These are phyloP conservation scores for Viridothelium virens DNA, from an alignment of 495 filamentous ascomycete genomes.

Conservation along the genomic window DNA sequence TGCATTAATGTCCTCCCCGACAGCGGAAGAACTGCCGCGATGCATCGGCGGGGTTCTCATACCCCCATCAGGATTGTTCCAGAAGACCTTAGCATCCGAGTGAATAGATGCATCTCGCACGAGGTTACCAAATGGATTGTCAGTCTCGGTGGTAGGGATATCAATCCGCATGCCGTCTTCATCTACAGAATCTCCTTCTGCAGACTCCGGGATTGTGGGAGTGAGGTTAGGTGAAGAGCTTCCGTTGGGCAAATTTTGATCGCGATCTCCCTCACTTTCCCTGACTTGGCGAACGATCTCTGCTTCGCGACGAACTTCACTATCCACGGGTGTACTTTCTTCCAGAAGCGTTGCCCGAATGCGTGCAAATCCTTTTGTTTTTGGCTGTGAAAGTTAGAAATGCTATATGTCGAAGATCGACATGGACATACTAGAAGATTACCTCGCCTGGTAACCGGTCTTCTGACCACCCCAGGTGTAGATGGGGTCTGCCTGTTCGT, in stretches of 20 bases:
- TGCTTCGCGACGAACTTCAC: conserved; percentile 82
- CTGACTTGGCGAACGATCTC: conserved; percentile 91
- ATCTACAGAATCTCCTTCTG: conserved; percentile 52
- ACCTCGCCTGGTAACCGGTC: conserved; percentile 74
- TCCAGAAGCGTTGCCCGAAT: conserved; percentile 84
- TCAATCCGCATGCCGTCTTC: conserved; percentile 54
- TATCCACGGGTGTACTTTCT: conserved; percentile 78
- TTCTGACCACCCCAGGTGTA: conserved; percentile 52
- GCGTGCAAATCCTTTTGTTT: conserved; percentile 88
- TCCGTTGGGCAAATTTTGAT: conserved; percentile 40
- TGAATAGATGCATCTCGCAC: conserved; percentile 54
- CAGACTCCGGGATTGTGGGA: conserved; percentile 33
- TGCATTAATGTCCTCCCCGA: conserved; percentile 70
- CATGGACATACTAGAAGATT: conserved; percentile 67
- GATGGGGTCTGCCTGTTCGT: conserved; percentile 39
- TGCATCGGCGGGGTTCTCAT: conserved; percentile 59
- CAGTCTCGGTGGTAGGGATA: conserved; percentile 29
- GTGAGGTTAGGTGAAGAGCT: conserved; percentile 36
- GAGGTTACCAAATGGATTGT: conserved; percentile 47
- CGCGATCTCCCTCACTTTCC: conserved; percentile 49
- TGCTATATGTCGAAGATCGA: background rate
- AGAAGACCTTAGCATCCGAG: conserved; percentile 65
- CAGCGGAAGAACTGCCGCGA: conserved; percentile 52
- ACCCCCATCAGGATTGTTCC: conserved; percentile 64
- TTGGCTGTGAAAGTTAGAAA: conserved; percentile 50